Evolutionary conservation across 768 basidiomycete genomes (phyloP).

Genomic region (Boletus rubescentipes): DNA sequence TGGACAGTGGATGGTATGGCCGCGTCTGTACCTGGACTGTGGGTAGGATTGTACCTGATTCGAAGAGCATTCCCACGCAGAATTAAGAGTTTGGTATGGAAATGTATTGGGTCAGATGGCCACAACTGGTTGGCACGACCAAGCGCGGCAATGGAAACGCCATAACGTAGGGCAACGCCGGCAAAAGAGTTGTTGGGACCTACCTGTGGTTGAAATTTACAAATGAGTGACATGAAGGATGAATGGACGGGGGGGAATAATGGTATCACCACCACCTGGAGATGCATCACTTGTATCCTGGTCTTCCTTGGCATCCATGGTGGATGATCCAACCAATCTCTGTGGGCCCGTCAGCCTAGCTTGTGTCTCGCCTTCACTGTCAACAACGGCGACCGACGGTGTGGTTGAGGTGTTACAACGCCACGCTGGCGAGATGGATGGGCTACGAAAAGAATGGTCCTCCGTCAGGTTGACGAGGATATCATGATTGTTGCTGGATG

Average conservation of each 20-base stretch:
- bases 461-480: background rate
- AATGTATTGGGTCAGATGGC: slow-evolving; percentile 89
- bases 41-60: slow-evolving; percentile 1
- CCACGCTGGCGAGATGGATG: slow-evolving; percentile 6
- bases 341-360: slow-evolving; percentile 7
- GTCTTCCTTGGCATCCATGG: background rate
- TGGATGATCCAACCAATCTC: background rate
- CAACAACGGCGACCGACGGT: background rate
- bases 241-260: slow-evolving; percentile 22
- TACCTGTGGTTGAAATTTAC: slow-evolving; percentile 45
- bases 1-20: background rate
- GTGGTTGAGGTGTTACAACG: background rate
- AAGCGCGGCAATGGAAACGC: slow-evolving; percentile 78
- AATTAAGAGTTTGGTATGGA: slow-evolving; percentile 79
- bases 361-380: background rate
- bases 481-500: background rate
- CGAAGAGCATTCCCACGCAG: slow-evolving; percentile 38
- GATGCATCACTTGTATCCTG: background rate
- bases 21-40: background rate
- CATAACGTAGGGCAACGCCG: slow-evolving; percentile 87
- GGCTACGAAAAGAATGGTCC: slow-evolving; percentile 18
- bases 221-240: background rate
- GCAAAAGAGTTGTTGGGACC: slow-evolving; percentile 75
- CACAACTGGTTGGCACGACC: slow-evolving; percentile 91
- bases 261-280: background rate